Percentiles rank a stretch among this genome's conserved stretches.
Conservation (phyloP, 371 early-diverging fungal genomes). For the Mortierella sp. region DNA sequence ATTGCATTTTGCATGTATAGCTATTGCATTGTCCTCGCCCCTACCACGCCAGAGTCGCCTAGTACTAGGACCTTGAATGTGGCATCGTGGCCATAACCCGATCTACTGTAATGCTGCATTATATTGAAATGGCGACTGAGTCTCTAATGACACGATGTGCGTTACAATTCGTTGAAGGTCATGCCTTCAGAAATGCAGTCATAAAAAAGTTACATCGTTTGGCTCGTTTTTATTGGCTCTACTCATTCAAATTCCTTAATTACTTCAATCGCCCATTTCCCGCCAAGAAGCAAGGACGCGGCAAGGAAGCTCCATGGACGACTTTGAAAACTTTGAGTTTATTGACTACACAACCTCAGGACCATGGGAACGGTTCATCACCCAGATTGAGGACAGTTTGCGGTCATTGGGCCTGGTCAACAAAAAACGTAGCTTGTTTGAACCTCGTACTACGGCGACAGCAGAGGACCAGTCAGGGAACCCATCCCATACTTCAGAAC, state of each 20-base stretch:
- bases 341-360: constrained; percentile 56
- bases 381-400: constrained; percentile 51
- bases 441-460: constrained; percentile 4
- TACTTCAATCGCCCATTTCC: not conserved
- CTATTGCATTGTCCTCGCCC: not conserved
- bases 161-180: not conserved
- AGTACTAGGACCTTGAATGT: constrained; percentile 45
- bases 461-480: no score
- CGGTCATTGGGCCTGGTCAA: constrained; percentile 44
- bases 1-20: not conserved
- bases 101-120: constrained; percentile 14
- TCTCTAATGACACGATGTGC: not conserved
- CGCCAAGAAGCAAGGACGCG: not conserved
- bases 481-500: not conserved
- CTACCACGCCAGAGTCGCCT: constrained; percentile 55
- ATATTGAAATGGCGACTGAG: not conserved
- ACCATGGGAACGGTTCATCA: constrained; percentile 57
- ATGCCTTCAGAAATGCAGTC: constrained; percentile 4
- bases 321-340: constrained; percentile 57
- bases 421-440: constrained; percentile 36
- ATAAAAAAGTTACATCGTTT: not conserved
- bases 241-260: not conserved
- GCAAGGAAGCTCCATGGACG: constrained; percentile 33
- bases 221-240: constrained; percentile 2
- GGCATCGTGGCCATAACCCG: constrained; percentile 9